phyloP scores from a whole-genome alignment of 2,329 filamentous ascomycete species.

The Aspergillus arachidicola region DNA sequence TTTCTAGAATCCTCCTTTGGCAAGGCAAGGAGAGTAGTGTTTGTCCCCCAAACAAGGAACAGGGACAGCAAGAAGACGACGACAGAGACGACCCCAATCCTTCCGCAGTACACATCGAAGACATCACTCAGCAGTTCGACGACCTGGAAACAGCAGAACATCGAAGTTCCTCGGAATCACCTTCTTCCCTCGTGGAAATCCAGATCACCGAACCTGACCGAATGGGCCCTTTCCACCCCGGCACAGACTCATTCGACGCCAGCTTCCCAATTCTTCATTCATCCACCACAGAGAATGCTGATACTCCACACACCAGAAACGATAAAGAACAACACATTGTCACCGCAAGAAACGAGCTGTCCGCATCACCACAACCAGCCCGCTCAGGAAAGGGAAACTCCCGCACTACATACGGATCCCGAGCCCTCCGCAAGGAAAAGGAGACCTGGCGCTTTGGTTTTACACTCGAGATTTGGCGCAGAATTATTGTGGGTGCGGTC shows the following conservation, averaged over 20 bases:
- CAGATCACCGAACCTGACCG: neutral
- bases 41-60: neutral
- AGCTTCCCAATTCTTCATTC: conserved; percentile 26
- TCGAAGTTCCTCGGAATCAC: neutral
- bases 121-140: neutral
- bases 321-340: neutral
- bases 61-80: neutral
- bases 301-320: neutral
- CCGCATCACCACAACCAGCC: neutral
- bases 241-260: conserved; percentile 16
- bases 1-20: conserved; percentile 33
- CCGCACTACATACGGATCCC: neutral
- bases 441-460: conserved; percentile 28
- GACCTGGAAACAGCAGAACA: neutral
- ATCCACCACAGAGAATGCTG: neutral
- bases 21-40: conserved; percentile 27
- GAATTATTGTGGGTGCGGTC: conserved; percentile 33
- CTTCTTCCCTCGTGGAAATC: neutral
- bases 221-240: conserved; percentile 20
- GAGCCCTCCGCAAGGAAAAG: conserved; percentile 13
- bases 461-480: conserved; percentile 30
- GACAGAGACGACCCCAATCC: neutral
- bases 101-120: neutral
- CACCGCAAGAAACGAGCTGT: neutral
- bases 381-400: conserved; percentile 11